Evolutionary conservation across 1,284 basidiomycete species (phyloP).

Genomic region (Tausonia pullulans): DNA sequence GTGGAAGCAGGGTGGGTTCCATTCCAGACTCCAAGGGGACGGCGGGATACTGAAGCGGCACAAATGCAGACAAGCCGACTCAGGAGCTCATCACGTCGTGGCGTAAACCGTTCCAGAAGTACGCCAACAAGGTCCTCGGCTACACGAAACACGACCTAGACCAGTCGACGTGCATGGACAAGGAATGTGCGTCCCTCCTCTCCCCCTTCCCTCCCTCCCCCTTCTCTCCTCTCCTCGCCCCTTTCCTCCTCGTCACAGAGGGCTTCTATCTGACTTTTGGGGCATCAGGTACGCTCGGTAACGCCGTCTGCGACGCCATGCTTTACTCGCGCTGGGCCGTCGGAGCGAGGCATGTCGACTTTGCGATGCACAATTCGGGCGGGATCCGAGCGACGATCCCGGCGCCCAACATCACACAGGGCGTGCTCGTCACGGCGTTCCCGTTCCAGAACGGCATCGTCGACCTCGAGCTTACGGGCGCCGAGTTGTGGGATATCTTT

Average conservation of each 20-base stretch:
- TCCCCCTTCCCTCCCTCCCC: neutral
- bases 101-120: slow-evolving; percentile 33
- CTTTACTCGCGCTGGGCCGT: slow-evolving; percentile 24
- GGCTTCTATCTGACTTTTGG: neutral
- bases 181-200: slow-evolving; percentile 29
- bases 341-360: slow-evolving; percentile 21
- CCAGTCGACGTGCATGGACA: slow-evolving; percentile 33
- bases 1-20: slow-evolving; percentile 24
- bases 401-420: slow-evolving; percentile 34
- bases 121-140: slow-evolving; percentile 31
- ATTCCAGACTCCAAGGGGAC: too few species aligned
- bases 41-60: neutral
- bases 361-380: slow-evolving; percentile 27
- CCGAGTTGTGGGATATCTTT: slow-evolving; percentile 25
- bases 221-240: neutral
- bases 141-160: slow-evolving; percentile 30
- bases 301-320: slow-evolving; percentile 37
- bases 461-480: slow-evolving; percentile 27
- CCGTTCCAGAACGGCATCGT: slow-evolving; percentile 37
- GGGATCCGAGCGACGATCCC: slow-evolving; percentile 37
- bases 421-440: slow-evolving; percentile 30
- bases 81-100: slow-evolving; percentile 34
- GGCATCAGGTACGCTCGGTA: slow-evolving; percentile 30
- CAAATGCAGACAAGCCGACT: slow-evolving; percentile 25
- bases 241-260: neutral